Evolutionary conservation across 2,329 filamentous ascomycete species (phyloP).

Genomic region (Aspergillus sp.): DNA sequence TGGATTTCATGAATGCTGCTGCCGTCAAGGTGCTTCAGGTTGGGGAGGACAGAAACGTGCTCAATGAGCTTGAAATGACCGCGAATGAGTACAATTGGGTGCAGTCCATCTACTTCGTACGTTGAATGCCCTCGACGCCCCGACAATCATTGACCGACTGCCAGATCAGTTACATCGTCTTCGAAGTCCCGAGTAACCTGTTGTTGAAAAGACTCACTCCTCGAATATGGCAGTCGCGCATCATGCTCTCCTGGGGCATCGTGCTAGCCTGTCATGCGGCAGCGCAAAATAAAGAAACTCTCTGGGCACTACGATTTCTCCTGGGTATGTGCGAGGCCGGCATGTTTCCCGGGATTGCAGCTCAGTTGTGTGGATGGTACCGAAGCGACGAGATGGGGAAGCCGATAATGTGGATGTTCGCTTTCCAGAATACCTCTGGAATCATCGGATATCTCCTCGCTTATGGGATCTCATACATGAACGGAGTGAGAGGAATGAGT

Average conservation of each 20-base stretch:
- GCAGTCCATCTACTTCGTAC: constrained; percentile 14
- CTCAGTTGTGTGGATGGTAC: constrained; percentile 15
- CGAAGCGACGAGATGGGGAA: constrained; percentile 14
- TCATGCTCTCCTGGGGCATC: constrained; percentile 13
- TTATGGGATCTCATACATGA: constrained; percentile 14
- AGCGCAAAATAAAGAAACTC: constrained; percentile 8
- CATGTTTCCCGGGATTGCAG: constrained; percentile 13
- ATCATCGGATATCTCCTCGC: constrained; percentile 11
- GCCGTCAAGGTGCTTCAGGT: constrained; percentile 13
- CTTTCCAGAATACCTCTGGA: constrained; percentile 13
- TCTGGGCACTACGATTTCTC: constrained; percentile 12
- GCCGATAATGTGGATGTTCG: constrained; percentile 18
- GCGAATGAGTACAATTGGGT: constrained; percentile 15
- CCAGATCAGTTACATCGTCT: constrained; percentile 16
- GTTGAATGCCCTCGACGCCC: neutral
- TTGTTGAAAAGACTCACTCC: constrained; percentile 13
- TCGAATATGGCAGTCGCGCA: constrained; percentile 10
- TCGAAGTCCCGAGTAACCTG: constrained; percentile 14
- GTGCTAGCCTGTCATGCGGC: constrained; percentile 14
- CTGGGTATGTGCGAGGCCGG: constrained; percentile 14
- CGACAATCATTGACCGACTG: neutral
- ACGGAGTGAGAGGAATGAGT: constrained; percentile 9
- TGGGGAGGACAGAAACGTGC: constrained; percentile 8
- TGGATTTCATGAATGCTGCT: constrained; percentile 14
- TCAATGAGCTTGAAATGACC: constrained; percentile 8